phyloP scores from a whole-genome alignment of 371 early-diverging fungal genomes.

The Thermomucor indicae-seudaticae region DNA sequence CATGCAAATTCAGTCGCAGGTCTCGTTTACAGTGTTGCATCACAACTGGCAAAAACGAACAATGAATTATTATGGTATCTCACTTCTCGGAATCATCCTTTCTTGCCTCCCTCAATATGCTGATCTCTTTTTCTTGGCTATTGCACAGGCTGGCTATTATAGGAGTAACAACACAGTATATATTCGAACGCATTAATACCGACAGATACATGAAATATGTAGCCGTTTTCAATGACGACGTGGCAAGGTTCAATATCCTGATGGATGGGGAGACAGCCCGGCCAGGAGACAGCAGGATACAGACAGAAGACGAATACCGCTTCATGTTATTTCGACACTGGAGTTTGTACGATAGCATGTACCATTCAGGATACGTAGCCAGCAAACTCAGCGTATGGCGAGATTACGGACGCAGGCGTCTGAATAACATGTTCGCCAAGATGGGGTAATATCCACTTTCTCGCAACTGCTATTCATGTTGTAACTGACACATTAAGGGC shows the following conservation, averaged over 20 bases:
- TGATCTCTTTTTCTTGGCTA: neutral
- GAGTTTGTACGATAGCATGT: constrained; percentile 85
- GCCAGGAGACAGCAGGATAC: constrained; percentile 18
- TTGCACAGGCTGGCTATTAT: constrained; percentile 61
- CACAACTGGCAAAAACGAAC: constrained; percentile 52
- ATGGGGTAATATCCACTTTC: constrained; percentile 64
- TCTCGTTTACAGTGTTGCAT: constrained; percentile 51
- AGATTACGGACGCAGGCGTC: constrained; percentile 70
- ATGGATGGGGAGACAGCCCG: constrained; percentile 2
- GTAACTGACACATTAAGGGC: neutral
- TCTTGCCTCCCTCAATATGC: neutral
- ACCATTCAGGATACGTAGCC: constrained; percentile 80
- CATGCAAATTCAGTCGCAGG: constrained; percentile 55
- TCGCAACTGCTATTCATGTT: neutral
- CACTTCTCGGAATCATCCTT: neutral
- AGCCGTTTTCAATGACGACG: constrained; percentile 55
- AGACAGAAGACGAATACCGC: constrained; percentile 66
- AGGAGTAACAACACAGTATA: constrained; percentile 67
- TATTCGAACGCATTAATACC: constrained; percentile 61
- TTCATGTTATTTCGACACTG: constrained; percentile 89
- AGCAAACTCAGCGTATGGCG: constrained; percentile 85
- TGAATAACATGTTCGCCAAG: constrained; percentile 79
- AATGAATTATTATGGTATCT: constrained; percentile 60
- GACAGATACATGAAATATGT: constrained; percentile 50
- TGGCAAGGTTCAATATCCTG: constrained; percentile 43